Base-by-base conservation (phyloP, 495 filamentous ascomycete species). In the Glonium stellatum region DNA sequence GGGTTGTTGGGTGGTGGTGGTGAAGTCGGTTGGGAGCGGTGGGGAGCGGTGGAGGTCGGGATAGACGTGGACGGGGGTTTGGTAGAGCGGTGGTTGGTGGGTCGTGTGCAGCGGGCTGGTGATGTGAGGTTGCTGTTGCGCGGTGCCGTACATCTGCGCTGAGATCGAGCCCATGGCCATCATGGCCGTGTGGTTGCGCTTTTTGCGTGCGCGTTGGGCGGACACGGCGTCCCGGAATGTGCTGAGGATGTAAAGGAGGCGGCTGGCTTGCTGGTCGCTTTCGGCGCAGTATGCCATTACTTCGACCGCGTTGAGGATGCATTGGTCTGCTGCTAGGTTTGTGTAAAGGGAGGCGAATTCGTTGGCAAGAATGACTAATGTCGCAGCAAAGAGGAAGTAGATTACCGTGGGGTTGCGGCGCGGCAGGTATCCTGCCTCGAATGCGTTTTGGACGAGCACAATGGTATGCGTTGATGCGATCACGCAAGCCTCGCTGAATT, bases 381-480 rank as follows among this genome's bases (percentile, higher is more conserved):
- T 84, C 1, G 85, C 85, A 36, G 86, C 81, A 68, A 90, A 89
- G 53, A 87, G 80, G 47, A 85, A 87, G 66, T 89, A 87, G 59
- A 88, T 84, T 62, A 87, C 71, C 56, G 88, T 87, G 0, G 87
- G 85, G 50, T 88, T 81, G 25, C 86, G 76, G 46, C 77, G 80
- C 0, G 87, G 83, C n/a, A 89, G 75, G 58, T 86, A 84, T 11
- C 76, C 67, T 15, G 76, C 80, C 56, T 81, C 78, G 35, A 80
- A 72, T 6, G 84, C 82, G 56, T 76, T 77, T 57, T 84, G 79
- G 5, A 85, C 76, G 21, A 86, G 73, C 41, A 81, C 79, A 27
- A 89, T 78, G 1, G 82, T 85, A 51, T 86, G 82, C n/a, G 82
- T 78, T 0, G 85, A 86, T 1, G 87, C 86, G 54, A 83, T 77